phyloP scores from a whole-genome alignment of 306 rosid species.

The Lathyrus oleraceus region DNA sequence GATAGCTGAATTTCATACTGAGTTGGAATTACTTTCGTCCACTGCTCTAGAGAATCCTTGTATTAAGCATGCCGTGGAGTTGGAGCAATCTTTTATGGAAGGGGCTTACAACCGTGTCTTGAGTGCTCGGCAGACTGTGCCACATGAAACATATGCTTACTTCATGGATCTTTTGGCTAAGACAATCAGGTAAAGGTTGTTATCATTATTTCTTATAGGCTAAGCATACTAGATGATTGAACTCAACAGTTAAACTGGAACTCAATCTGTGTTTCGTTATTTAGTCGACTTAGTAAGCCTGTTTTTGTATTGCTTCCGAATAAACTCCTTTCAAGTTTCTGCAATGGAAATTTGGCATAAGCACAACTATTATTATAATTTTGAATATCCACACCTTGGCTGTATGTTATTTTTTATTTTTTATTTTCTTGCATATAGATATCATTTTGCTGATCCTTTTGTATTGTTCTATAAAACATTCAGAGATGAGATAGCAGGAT shows the following conservation, averaged over 20 bases:
- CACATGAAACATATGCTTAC: constrained; percentile 82
- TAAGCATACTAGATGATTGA: neutral
- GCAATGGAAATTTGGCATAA: constrained; percentile 2
- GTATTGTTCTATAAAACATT: constrained; percentile 32
- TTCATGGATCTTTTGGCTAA: constrained; percentile 98
- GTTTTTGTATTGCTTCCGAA: neutral
- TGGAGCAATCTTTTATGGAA: constrained; percentile 99
- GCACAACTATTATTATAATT: constrained; percentile 3
- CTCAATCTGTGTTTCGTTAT: too few species aligned
- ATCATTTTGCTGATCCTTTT: constrained; percentile 15
- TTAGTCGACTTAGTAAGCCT: too few species aligned
- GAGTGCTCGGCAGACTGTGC: constrained; percentile 91
- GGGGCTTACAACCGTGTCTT: constrained; percentile 97
- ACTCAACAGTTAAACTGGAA: too few species aligned
- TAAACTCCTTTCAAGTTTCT: neutral
- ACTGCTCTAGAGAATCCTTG: constrained; percentile 87
- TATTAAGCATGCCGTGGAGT: constrained; percentile 93
- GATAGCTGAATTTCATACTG: constrained; percentile 97
- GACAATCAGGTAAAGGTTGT: constrained; percentile 72
- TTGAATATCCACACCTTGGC: neutral
- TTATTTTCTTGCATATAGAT: too few species aligned
- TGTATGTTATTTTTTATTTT: neutral
- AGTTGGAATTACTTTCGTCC: constrained; percentile 82
- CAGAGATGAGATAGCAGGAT: constrained; percentile 92
- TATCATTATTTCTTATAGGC: constrained; percentile 11